Evolutionary conservation across 352 stramenopile genomes (phyloP).

Genomic region (Pythium scleroteichum): DNA sequence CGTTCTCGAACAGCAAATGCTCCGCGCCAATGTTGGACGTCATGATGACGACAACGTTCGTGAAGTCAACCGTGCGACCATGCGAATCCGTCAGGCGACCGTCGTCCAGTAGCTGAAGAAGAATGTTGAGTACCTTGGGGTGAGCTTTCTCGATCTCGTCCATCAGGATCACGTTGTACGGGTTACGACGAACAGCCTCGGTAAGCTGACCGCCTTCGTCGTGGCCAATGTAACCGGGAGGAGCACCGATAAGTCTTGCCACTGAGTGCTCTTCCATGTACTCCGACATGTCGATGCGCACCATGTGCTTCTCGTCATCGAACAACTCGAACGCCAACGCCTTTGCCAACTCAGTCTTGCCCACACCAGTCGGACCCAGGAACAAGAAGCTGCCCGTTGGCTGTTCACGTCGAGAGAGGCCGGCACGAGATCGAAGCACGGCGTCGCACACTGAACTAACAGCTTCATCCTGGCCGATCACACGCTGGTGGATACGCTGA

Average conservation of each 20-base stretch:
- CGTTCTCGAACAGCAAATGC: conserved; percentile 79
- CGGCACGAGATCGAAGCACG: conserved; percentile 92
- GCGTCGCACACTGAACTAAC: conserved; percentile 91
- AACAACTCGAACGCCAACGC: conserved; percentile 94
- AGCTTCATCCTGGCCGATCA: conserved; percentile 94
- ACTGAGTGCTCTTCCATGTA: conserved; percentile 98
- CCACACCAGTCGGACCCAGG: conserved; percentile 94
- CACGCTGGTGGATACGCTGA: conserved; percentile 86
- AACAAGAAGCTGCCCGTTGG: conserved; percentile 97
- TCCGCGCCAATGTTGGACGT: conserved; percentile 96
- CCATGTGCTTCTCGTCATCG: conserved; percentile 94
- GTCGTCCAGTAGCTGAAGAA: conserved; percentile 98
- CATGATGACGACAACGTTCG: conserved; percentile 97
- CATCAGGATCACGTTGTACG: conserved; percentile 97
- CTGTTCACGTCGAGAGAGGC: conserved; percentile 81
- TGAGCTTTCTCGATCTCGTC: conserved; percentile 99
- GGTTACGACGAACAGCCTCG: conserved; percentile 93
- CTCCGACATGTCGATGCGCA: conserved; percentile 97
- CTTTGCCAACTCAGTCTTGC: conserved; percentile 96
- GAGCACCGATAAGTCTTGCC: conserved; percentile 91
- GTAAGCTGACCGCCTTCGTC: conserved; percentile 96
- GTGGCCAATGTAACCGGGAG: conserved; percentile 95
- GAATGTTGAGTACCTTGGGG: conserved; percentile 93
- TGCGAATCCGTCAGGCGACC: conserved; percentile 96
- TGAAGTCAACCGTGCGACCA: conserved; percentile 96